Base-by-base conservation (phyloP, 345 rosid genomes). In the Acer yangbiense region DNA sequence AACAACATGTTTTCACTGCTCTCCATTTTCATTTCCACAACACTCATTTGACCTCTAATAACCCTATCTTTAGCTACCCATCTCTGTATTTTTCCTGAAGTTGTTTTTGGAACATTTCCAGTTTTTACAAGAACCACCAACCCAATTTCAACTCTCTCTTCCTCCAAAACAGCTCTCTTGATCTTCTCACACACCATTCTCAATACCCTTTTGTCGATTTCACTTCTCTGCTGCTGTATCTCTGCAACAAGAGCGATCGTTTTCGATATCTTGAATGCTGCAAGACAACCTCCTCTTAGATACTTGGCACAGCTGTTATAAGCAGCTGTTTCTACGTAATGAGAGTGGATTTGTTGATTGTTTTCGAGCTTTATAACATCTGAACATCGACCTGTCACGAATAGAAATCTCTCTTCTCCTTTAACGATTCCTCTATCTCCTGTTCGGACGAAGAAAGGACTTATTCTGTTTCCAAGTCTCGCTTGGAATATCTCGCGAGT, bases 21-120 rank as follows among this genome's bases (percentile, higher is more conserved):
- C 3, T 76, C 82, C 48, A 87, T 83, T 63, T 68, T 69, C 82
- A 82, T 69, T 76, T 67, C 83, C 80, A 79, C 67, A 52, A 77
- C 66, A 18, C 68, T 57, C 92, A 86, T 85, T 74, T 79, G 29
- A 7, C 89, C 88, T 14, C 67, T 39, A 0, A 68, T 41, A n/a
- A 86, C 60, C 81, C 75, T 78, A 41, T 85, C 77, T 78, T 84
- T 87, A 9, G 89, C 86, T 13, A 79, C 81, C 92, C 92, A 89
- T 74, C 95, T 88, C 57, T 83, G 86, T 55, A 88, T 58, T 84
- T 88, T 91, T 4, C 95, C 91, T 0, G 93, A 91, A 21, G 89
- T 89, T 16, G 93, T 89, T 82, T 86, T 91, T 0, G 89, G 90
- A 48, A 89, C 82, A 29, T 78, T 65, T 35, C 87, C 87, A 41